A percentile compares a stretch with the other conserved stretches of the same genome.
Conservation (phyloP, 345 rosid species). For the Hevea brasiliensis region DNA sequence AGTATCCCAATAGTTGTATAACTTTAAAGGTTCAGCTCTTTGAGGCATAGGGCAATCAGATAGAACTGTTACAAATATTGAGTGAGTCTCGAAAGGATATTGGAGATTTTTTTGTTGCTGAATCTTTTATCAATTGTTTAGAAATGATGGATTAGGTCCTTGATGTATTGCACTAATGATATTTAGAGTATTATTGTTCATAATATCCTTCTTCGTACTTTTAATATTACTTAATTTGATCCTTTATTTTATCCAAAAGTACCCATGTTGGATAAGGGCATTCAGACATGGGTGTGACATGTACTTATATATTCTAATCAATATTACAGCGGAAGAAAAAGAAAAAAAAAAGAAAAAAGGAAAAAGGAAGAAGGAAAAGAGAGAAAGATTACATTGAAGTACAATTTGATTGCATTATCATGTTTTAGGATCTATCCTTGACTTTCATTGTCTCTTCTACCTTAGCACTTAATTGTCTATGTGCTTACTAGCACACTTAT, state of each 20-base stretch:
- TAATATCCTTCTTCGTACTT: neutral
- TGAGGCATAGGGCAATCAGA: neutral
- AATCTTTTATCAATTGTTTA: neutral
- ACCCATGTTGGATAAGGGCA: neutral
- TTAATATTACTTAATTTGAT: neutral
- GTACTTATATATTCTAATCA: neutral
- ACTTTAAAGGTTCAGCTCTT: neutral
- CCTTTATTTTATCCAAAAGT: neutral
- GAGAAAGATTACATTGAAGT: neutral
- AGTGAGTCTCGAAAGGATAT: neutral
- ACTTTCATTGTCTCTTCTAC: neutral
- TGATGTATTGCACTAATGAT: neutral
- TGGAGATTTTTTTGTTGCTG: neutral
- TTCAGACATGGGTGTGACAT: neutral
- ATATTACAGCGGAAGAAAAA: neutral
- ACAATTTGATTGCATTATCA: neutral
- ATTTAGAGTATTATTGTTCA: neutral
- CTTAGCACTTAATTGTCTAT: neutral
- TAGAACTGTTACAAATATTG: neutral
- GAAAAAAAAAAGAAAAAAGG: neutral
- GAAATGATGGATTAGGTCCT: neutral
- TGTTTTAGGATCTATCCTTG: neutral
- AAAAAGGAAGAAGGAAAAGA: neutral
- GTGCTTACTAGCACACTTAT: slow-evolving; percentile 4
- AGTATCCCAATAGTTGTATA: neutral